Conservation (phyloP, 805 yeast species). For the Pachysolen tannophilus region DNA sequence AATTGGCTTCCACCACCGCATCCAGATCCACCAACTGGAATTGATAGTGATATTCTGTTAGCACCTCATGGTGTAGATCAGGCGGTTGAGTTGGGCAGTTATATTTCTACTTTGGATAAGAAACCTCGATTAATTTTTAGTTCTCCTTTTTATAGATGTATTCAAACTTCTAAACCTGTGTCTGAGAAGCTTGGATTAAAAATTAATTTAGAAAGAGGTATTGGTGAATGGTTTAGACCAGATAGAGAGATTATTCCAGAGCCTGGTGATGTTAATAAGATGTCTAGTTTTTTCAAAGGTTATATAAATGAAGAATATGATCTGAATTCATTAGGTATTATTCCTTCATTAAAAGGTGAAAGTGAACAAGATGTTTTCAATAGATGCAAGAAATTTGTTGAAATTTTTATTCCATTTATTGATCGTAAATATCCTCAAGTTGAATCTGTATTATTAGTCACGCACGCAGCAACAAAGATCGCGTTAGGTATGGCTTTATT, state of each 20-base stretch:
- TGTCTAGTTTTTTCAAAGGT: slow-evolving; percentile 50
- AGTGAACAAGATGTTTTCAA: slow-evolving; percentile 58
- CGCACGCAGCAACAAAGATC: slow-evolving; percentile 92
- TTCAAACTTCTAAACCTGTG: slow-evolving; percentile 72
- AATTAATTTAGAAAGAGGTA: slow-evolving; percentile 67
- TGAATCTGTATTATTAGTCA: slow-evolving; percentile 60
- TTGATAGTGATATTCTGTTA: slow-evolving; percentile 81
- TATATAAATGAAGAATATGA: slow-evolving; percentile 38
- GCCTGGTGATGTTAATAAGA: slow-evolving; percentile 47
- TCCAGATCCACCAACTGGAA: slow-evolving; percentile 79
- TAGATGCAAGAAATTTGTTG: slow-evolving; percentile 52
- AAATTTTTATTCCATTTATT: slow-evolving; percentile 46
- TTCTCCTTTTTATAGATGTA: slow-evolving; percentile 86
- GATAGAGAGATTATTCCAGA: slow-evolving; percentile 59
- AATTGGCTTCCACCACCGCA: slow-evolving; percentile 77
- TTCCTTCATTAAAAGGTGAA: slow-evolving; percentile 69
- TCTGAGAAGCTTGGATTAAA: slow-evolving; percentile 51
- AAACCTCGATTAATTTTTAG: slow-evolving; percentile 65
- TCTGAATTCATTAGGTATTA: slow-evolving; percentile 35
- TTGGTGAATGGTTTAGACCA: slow-evolving; percentile 90
- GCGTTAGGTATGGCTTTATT: slow-evolving; percentile 76
- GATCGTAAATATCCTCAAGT: slow-evolving; percentile 51
- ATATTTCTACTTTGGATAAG: slow-evolving; percentile 38
- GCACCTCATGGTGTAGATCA: slow-evolving; percentile 87
- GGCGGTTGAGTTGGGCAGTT: slow-evolving; percentile 70